Evolutionary conservation across 2,329 filamentous ascomycete genomes (phyloP).

Genomic region (Microdochium trichocladiopsis): DNA sequence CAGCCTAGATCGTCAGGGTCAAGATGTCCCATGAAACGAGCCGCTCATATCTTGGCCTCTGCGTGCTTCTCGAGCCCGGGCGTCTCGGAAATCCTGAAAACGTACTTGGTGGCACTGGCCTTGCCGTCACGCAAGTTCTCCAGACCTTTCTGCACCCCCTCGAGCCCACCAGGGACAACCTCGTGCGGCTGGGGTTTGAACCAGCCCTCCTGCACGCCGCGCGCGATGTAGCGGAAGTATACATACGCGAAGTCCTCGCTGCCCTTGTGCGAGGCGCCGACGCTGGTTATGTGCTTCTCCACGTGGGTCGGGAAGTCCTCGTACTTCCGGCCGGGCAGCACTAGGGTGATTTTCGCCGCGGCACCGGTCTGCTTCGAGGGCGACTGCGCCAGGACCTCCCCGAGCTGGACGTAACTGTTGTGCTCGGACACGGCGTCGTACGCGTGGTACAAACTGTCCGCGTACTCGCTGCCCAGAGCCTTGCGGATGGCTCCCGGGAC

Average conservation of each 20-base stretch:
- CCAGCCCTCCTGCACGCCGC: slow-evolving; percentile 22
- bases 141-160: slow-evolving; percentile 26
- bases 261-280: slow-evolving; percentile 12
- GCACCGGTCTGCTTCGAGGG: slow-evolving; percentile 9
- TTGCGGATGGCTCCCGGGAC: slow-evolving; percentile 36
- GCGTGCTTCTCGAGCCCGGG: slow-evolving; percentile 9
- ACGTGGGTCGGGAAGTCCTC: slow-evolving; percentile 16
- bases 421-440: slow-evolving; percentile 53
- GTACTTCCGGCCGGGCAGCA: slow-evolving; percentile 23
- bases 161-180: slow-evolving; percentile 20
- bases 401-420: slow-evolving; percentile 35
- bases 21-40: too few relatives aligned
- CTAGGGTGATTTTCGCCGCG: slow-evolving; percentile 28
- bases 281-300: slow-evolving; percentile 8
- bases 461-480: slow-evolving; percentile 28
- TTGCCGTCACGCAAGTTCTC: slow-evolving; percentile 20
- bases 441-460: slow-evolving; percentile 33
- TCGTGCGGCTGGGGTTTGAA: slow-evolving; percentile 25
- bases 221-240: slow-evolving; percentile 26
- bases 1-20: too few relatives aligned
- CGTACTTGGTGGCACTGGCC: slow-evolving; percentile 36
- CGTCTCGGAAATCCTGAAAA: slow-evolving; percentile 25
- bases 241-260: slow-evolving; percentile 18
- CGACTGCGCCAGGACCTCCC: slow-evolving; percentile 26
- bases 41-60: neutral